Evolutionary conservation across 768 basidiomycete species (phyloP).

Genomic region (Rhodosporidiobolus sp.): DNA sequence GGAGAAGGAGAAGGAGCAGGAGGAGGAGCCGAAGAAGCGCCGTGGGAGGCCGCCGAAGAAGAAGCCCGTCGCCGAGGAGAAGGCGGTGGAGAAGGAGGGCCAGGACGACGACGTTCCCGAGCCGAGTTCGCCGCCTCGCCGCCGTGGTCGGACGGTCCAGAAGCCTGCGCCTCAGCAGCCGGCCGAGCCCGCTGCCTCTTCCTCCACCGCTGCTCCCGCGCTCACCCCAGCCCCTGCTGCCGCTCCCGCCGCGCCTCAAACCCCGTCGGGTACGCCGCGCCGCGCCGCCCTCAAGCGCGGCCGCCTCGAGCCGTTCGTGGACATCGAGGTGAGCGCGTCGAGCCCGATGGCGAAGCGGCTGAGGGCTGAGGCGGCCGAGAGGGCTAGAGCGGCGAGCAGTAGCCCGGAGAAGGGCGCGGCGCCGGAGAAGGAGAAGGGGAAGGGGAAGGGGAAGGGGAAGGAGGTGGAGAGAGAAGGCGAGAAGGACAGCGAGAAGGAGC

Average conservation of each 20-base stretch:
- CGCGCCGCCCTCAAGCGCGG: neutral
- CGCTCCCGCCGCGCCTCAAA: neutral
- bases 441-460: too few relatives aligned
- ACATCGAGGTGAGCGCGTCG: neutral
- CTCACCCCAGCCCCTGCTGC: neutral
- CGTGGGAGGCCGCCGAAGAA: neutral
- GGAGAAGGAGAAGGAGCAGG: too few relatives aligned
- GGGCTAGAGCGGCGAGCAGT: neutral
- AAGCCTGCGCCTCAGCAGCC: too few relatives aligned
- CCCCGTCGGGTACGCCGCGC: neutral
- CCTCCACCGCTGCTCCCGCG: neutral
- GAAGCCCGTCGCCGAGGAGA: neutral
- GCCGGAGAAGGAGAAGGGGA: too few relatives aligned
- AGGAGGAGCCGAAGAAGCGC: too few relatives aligned
- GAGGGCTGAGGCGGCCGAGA: neutral
- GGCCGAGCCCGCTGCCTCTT: neutral
- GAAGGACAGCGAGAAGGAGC: too few relatives aligned
- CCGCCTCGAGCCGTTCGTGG: conserved; percentile 2
- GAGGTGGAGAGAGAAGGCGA: too few relatives aligned
- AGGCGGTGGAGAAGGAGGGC: too few relatives aligned
- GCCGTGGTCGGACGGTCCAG: too few relatives aligned
- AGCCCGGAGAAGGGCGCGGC: too few relatives aligned
- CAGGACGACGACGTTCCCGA: neutral
- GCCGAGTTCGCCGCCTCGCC: neutral
- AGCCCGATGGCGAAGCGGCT: neutral